phyloP scores from a whole-genome alignment of 306 rosid genomes.

The Cajanus cajan region DNA sequence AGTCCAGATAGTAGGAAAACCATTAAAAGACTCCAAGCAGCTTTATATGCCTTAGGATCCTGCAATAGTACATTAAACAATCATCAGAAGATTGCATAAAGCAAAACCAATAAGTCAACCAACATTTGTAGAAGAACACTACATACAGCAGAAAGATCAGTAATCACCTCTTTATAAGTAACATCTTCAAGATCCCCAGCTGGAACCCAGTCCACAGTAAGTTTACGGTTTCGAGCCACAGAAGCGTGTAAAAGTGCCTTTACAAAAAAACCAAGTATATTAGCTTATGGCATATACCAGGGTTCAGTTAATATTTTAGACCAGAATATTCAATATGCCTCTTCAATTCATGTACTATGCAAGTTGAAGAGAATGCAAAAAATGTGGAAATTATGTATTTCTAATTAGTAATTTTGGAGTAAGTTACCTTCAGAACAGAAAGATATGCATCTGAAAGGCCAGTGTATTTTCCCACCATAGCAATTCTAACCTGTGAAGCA shows the following conservation, averaged over 20 bases:
- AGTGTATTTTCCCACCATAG: conserved; percentile 95
- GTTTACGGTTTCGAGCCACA: conserved; percentile 61
- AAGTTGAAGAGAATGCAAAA: conserved; percentile 6
- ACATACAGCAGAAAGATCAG: conserved; percentile 3
- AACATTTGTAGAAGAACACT: background rate
- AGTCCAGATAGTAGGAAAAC: conserved; percentile 36
- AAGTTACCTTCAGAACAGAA: conserved; percentile 77
- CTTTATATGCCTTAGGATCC: conserved; percentile 62
- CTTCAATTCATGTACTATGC: background rate
- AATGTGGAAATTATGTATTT: background rate
- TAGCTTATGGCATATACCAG: conserved; percentile 20
- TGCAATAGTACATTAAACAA: conserved; percentile 38
- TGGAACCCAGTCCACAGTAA: conserved; percentile 79
- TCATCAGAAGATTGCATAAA: conserved; percentile 4
- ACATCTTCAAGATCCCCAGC: conserved; percentile 80
- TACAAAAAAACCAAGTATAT: conserved; percentile 23
- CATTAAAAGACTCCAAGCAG: conserved; percentile 85
- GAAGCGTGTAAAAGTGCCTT: conserved; percentile 89
- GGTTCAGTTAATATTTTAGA: conserved; percentile 3
- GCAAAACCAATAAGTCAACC: background rate
- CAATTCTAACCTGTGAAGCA: conserved; percentile 76
- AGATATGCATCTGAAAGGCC: conserved; percentile 92
- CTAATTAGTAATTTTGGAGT: background rate
- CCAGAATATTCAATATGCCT: background rate
- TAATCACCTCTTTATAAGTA: conserved; percentile 51